phyloP scores from a whole-genome alignment of 306 rosid species.

The Quercus suber region DNA sequence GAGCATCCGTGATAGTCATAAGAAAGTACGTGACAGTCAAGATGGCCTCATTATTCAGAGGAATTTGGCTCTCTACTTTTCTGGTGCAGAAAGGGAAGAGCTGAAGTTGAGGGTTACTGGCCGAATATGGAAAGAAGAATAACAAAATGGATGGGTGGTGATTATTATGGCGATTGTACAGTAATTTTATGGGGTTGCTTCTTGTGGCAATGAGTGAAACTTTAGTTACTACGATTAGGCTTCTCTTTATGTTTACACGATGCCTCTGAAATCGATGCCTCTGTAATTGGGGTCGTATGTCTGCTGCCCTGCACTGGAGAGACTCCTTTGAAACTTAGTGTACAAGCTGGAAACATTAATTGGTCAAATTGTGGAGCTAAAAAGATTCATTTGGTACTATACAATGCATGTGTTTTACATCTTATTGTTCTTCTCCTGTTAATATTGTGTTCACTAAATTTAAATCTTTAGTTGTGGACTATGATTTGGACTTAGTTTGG shows the following conservation, averaged over 20 bases:
- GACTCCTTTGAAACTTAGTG: not conserved
- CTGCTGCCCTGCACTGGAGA: not conserved
- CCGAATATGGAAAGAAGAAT: constrained; percentile 97
- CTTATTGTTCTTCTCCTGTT: not conserved
- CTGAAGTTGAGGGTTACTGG: constrained; percentile 84
- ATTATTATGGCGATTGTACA: constrained; percentile 36
- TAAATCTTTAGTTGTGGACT: not conserved
- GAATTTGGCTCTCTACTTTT: constrained; percentile 78
- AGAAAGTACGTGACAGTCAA: constrained; percentile 89
- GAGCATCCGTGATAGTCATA: constrained; percentile 84
- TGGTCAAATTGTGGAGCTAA: not conserved
- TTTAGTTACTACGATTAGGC: not conserved
- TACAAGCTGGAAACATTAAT: constrained; percentile 5
- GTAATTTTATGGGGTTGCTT: constrained; percentile 7
- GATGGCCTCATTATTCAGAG: constrained; percentile 95
- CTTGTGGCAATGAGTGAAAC: not conserved
- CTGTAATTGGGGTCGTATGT: not conserved
- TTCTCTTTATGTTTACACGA: not conserved
- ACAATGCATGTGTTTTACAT: not conserved
- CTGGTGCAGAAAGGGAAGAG: constrained; percentile 81
- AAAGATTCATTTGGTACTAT: not conserved
- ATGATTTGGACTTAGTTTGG: not conserved
- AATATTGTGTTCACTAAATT: not conserved
- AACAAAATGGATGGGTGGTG: constrained; percentile 30
- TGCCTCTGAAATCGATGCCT: not conserved